These are phyloP conservation scores for Globisporangium paroecandrum DNA, from an alignment of 352 stramenopile species.

Conservation along the genomic window DNA sequence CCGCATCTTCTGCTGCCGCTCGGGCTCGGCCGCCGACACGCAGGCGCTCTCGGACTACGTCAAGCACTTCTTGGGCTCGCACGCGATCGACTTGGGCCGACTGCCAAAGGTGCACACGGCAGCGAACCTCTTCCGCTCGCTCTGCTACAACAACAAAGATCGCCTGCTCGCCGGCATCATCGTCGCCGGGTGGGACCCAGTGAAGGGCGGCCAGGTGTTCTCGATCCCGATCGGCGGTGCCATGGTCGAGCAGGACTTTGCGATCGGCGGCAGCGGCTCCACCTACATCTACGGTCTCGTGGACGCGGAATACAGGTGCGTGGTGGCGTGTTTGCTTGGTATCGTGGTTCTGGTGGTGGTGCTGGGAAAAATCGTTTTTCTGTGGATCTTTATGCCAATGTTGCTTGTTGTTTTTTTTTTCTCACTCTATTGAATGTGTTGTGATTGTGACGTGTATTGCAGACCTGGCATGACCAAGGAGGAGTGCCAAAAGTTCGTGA, in stretches of 20 bases:
- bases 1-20: constrained; percentile 97
- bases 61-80: constrained; percentile 72
- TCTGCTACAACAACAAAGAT: constrained; percentile 99
- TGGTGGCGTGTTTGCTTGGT: constrained; percentile 1
- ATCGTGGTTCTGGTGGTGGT: neutral
- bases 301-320: constrained; percentile 91
- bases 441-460: neutral
- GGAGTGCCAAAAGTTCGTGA: constrained; percentile 94
- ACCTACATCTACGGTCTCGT: constrained; percentile 98
- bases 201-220: constrained; percentile 96
- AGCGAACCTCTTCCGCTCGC: constrained; percentile 94
- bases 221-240: constrained; percentile 94
- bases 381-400: neutral
- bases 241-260: constrained; percentile 96
- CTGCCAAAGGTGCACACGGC: constrained; percentile 95
- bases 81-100: constrained; percentile 83
- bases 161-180: constrained; percentile 95
- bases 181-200: constrained; percentile 95
- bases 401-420: neutral
- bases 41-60: constrained; percentile 90
- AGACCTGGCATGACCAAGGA: constrained; percentile 95
- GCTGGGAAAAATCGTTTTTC: neutral
- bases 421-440: constrained; percentile 6
- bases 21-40: constrained; percentile 96
- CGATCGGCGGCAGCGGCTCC: constrained; percentile 95